A percentile compares a stretch with the other conserved stretches of the same genome.
Evolutionary conservation across 2,329 filamentous ascomycete genomes (phyloP).

Genomic region (Bertia moriformis): DNA sequence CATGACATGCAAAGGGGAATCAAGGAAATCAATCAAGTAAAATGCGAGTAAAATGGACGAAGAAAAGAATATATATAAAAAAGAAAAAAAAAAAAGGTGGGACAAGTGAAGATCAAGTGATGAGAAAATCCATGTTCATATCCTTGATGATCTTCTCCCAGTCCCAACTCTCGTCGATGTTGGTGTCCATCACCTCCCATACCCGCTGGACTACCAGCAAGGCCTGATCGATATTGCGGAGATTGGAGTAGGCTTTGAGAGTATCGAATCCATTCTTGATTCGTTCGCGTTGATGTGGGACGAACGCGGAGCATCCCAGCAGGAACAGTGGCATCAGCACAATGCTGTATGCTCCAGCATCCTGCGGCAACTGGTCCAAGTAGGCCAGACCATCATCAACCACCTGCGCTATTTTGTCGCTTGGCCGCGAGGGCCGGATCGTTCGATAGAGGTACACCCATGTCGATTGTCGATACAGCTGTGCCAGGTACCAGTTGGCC

Average conservation of each 20-base stretch:
- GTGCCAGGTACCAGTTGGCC: slow-evolving; percentile 15
- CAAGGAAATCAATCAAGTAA: too few species aligned
- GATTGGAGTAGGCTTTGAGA: slow-evolving; percentile 35
- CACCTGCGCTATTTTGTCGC: slow-evolving; percentile 35
- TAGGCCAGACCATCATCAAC: slow-evolving; percentile 43
- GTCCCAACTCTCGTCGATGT: slow-evolving; percentile 42
- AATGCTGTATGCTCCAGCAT: slow-evolving; percentile 39
- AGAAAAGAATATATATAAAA: too few species aligned
- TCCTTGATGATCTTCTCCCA: slow-evolving; percentile 45
- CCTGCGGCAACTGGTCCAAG: slow-evolving; percentile 34
- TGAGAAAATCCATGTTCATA: slow-evolving; percentile 45
- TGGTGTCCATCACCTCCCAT: slow-evolving; percentile 44
- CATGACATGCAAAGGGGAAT: too few species aligned
- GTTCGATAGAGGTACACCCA: slow-evolving; percentile 51
- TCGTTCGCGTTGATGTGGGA: slow-evolving; percentile 34
- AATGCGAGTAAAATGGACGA: too few species aligned
- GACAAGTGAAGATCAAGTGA: slow-evolving; percentile 36
- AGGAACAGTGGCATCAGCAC: slow-evolving; percentile 46
- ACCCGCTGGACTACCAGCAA: slow-evolving; percentile 37
- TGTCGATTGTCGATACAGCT: slow-evolving; percentile 45
- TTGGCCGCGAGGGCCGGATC: slow-evolving; percentile 37
- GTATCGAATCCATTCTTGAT: slow-evolving; percentile 36
- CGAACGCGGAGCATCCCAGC: slow-evolving; percentile 44
- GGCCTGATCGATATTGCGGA: slow-evolving; percentile 42
- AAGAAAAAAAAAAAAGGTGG: too few species aligned